Base-by-base conservation (phyloP, 2,329 filamentous ascomycete genomes). In the Chaetomium sp. region DNA sequence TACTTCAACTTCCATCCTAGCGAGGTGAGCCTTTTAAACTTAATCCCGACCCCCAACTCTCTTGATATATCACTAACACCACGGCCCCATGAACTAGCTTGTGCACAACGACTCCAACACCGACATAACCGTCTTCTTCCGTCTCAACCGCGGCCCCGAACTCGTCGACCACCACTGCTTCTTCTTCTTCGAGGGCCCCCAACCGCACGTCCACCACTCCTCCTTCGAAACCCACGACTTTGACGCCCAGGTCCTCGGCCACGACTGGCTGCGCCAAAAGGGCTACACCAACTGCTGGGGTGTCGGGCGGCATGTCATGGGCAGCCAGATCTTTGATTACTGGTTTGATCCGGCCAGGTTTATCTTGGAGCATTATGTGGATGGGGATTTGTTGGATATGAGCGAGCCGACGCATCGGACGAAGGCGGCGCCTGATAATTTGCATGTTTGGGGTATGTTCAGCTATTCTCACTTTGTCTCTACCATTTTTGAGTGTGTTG, bases 301-400 rank as follows among this genome's bases (percentile, higher is more conserved):
- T 1, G 80, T 89, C 0, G 86, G 86, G 0, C 70, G 86, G 52
- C 86, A 89, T 71, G 78, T 88, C 27, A 74, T 88, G 62, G 86
- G 86, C 4, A 82, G 78, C 59, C 86, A 88, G 70, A 81, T 89
- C 51, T 89, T 89, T 62, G 85, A 88, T 65, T 88, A 87, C 67
- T 87, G 84, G 83, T 84, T 80, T 64, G 84, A 87, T 68, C 79
- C 80, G 0, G 76, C 73, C 3, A 74, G 75, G 0, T 84, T 85
- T 65, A 85, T 87, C 68, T 71, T 87, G 64, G 84, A 87, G 70
- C 84, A 87, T 68, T 89, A 88, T 63, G 81, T 84, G 12, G 86
- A 88, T 66, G 85, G 86, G 1, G 86, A 89, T 69, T 63, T 86
- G 61, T 76, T 88, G 1, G 73, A 80, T 57, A 74, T 80, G 58